A percentile compares a stretch with the other conserved stretches of the same genome.
These are phyloP conservation scores for Cryomyces minteri DNA, from an alignment of 495 filamentous ascomycete species.

Conservation along the genomic window DNA sequence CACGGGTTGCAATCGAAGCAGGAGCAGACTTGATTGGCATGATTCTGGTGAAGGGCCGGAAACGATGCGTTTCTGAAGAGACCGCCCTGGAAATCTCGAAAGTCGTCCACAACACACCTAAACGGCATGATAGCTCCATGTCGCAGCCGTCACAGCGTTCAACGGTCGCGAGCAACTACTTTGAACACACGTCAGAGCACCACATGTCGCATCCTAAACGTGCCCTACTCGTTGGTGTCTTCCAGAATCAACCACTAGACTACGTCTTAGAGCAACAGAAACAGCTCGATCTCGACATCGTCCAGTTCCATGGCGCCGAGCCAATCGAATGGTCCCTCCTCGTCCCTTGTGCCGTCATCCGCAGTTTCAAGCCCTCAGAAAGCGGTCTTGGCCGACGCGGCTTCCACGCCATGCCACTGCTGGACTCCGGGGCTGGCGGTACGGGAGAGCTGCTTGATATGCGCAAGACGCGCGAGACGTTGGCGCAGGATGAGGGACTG, in stretches of 20 bases:
- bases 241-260: conserved; percentile 71
- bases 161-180: conserved; percentile 33
- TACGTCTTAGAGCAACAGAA: conserved; percentile 62
- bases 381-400: conserved; percentile 50
- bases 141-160: neutral
- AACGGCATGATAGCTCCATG: neutral
- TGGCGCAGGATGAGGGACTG: conserved; percentile 44
- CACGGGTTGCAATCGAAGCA: conserved; percentile 60
- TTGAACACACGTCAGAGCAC: conserved; percentile 32
- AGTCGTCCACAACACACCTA: conserved; percentile 41
- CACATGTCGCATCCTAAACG: conserved; percentile 35
- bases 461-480: conserved; percentile 36
- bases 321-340: conserved; percentile 76
- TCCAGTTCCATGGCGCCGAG: conserved; percentile 85
- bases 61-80: conserved; percentile 57
- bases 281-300: conserved; percentile 64
- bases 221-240: conserved; percentile 81
- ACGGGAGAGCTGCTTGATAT: conserved; percentile 61
- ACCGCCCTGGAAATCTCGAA: conserved; percentile 64
- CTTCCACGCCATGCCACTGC: conserved; percentile 63
- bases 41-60: conserved; percentile 68
- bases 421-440: conserved; percentile 73
- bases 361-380: conserved; percentile 57
- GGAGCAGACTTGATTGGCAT: conserved; percentile 89
- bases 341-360: conserved; percentile 81